A percentile compares a stretch with the other conserved stretches of the same genome.
Conservation (phyloP, 768 basidiomycete species). For the Naganishia friedmannii region DNA sequence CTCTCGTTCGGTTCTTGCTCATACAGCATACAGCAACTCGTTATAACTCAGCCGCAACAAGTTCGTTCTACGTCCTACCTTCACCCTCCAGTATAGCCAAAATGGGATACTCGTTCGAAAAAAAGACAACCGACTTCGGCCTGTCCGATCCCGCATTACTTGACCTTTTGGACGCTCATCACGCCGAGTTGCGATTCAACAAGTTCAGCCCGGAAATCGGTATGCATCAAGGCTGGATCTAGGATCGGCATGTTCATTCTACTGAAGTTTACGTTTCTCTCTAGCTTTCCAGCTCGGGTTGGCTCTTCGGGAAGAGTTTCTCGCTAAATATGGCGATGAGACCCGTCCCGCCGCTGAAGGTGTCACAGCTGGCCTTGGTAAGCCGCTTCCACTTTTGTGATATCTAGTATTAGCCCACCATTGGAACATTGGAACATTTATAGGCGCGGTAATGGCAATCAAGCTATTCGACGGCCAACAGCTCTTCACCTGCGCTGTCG, state of each 20-base stretch:
- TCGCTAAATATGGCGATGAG: conserved; percentile 23
- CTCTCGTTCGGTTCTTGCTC: no score
- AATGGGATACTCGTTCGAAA: conserved; percentile 18
- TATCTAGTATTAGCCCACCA: neutral
- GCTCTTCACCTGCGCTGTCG: conserved; percentile 29
- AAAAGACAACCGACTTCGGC: conserved; percentile 21
- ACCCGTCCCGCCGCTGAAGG: conserved; percentile 15
- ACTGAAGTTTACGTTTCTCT: neutral
- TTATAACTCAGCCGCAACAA: no score
- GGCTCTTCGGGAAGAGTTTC: conserved; percentile 23
- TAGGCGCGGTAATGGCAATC: conserved; percentile 33
- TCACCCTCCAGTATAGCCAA: neutral
- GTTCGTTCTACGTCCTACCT: neutral
- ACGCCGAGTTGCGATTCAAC: conserved; percentile 27
- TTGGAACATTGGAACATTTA: neutral
- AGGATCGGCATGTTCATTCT: no score
- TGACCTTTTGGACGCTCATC: conserved; percentile 25
- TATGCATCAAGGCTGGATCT: neutral
- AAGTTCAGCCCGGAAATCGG: conserved; percentile 28
- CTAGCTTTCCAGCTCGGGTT: conserved; percentile 26
- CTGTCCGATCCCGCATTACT: conserved; percentile 26
- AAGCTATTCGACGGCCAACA: conserved; percentile 26
- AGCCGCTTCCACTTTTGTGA: neutral
- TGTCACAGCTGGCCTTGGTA: conserved; percentile 23
- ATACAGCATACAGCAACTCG: no score